phyloP scores from a whole-genome alignment of 495 filamentous ascomycete genomes.

The Penicillium arizonense region DNA sequence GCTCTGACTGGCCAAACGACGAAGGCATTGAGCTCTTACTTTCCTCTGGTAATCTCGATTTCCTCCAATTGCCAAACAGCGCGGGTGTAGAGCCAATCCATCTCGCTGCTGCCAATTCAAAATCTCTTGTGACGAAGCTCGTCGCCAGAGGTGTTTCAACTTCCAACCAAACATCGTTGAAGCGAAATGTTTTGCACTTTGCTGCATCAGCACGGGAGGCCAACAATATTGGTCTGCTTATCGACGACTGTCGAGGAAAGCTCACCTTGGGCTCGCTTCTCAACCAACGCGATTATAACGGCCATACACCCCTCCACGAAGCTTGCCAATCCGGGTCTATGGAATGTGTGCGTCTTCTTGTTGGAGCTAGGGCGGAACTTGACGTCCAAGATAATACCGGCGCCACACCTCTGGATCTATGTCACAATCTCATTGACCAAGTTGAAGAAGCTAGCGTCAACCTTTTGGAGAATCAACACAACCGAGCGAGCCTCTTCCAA shows the following conservation, averaged over 20 bases:
- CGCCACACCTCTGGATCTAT: not conserved
- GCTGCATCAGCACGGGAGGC: slow-evolving; percentile 1
- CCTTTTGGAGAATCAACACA: not conserved
- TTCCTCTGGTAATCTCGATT: not conserved
- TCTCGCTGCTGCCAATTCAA: not conserved
- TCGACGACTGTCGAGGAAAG: not conserved
- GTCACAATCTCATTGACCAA: not conserved
- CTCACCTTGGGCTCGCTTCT: not conserved
- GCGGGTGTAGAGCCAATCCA: not conserved
- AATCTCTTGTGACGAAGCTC: not conserved
- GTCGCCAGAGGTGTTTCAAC: not conserved
- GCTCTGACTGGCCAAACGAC: not conserved
- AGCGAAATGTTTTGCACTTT: slow-evolving; percentile 1
- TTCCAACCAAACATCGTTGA: not conserved
- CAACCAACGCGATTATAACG: not conserved
- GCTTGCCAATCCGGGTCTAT: not conserved
- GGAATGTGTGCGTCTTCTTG: not conserved
- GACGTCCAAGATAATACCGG: not conserved
- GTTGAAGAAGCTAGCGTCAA: not conserved
- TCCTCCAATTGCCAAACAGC: not conserved
- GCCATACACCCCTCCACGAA: not conserved
- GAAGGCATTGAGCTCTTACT: not conserved
- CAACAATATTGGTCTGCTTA: not conserved
- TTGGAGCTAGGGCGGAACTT: not conserved
- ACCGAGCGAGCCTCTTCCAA: not conserved